A percentile compares a stretch with the other conserved stretches of the same genome.
phyloP scores from a whole-genome alignment of 805 yeast genomes.

The Cyberlindnera americana region DNA sequence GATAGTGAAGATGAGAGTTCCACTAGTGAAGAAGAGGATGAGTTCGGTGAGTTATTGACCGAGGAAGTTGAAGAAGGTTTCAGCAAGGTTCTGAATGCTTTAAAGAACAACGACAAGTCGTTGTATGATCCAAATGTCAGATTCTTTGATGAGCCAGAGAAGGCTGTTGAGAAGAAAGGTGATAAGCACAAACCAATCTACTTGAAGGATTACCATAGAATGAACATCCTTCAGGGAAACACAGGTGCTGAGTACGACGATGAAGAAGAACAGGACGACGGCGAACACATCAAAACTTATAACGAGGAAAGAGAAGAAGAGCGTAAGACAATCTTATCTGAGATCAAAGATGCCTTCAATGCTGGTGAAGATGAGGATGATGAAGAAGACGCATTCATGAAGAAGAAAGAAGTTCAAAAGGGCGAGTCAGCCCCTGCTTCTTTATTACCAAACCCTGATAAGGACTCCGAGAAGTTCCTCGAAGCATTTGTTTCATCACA shows the following conservation, averaged over 20 bases:
- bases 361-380: slow-evolving; percentile 42
- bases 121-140: slow-evolving; percentile 64
- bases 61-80: slow-evolving; percentile 82
- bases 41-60: slow-evolving; percentile 82
- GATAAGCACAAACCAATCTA: slow-evolving; percentile 66
- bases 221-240: slow-evolving; percentile 68
- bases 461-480: slow-evolving; percentile 66
- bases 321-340: slow-evolving; percentile 65
- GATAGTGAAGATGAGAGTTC: slow-evolving; percentile 37
- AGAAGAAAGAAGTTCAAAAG: slow-evolving; percentile 45
- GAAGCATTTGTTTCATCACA: slow-evolving; percentile 67
- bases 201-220: slow-evolving; percentile 89
- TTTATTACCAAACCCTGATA: slow-evolving; percentile 60
- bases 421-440: slow-evolving; percentile 24
- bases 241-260: slow-evolving; percentile 47
- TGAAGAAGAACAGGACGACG: slow-evolving; percentile 38
- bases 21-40: slow-evolving; percentile 69
- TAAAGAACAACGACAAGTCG: slow-evolving; percentile 61
- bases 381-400: slow-evolving; percentile 39
- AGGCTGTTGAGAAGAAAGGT: slow-evolving; percentile 31
- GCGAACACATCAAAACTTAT: slow-evolving; percentile 60
- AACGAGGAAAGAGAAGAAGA: slow-evolving; percentile 75
- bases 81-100: slow-evolving; percentile 63
- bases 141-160: slow-evolving; percentile 67
- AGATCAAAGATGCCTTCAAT: slow-evolving; percentile 67